Conservation (phyloP, 2,329 filamentous ascomycete species). For the Pseudonectria foliicola region DNA sequence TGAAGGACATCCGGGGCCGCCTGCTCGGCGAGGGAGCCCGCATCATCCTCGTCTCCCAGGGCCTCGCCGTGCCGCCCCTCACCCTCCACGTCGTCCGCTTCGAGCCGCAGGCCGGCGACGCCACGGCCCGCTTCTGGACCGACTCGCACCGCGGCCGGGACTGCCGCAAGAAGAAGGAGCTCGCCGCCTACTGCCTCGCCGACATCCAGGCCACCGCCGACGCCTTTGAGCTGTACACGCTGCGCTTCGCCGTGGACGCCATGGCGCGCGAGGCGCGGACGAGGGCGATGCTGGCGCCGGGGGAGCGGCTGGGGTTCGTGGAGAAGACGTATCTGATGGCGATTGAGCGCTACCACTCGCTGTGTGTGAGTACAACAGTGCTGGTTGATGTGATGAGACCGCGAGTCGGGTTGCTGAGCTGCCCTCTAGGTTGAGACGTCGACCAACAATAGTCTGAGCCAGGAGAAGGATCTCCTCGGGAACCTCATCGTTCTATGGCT, state of each 20-base stretch:
- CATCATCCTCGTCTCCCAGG: conserved; percentile 33
- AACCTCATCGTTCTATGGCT: conserved; percentile 40
- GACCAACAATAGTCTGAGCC: background rate
- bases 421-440: too few relatives aligned
- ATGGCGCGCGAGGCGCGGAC: conserved; percentile 18
- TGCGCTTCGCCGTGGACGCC: conserved; percentile 18
- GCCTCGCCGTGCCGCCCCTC: conserved; percentile 30
- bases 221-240: conserved; percentile 31
- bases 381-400: too few relatives aligned
- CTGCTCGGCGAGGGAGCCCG: conserved; percentile 13
- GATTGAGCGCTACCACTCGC: conserved; percentile 13
- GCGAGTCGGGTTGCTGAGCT: too few relatives aligned
- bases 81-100: conserved; percentile 36
- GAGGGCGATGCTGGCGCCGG: conserved; percentile 1
- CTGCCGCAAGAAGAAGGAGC: conserved; percentile 21
- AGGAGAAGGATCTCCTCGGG: conserved; percentile 29
- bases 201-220: conserved; percentile 28
- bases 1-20: conserved; percentile 35
- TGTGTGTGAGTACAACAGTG: conserved; percentile 21
- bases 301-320: conserved; percentile 7
- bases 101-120: conserved; percentile 28
- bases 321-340: conserved; percentile 15
- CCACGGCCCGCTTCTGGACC: conserved; percentile 32
- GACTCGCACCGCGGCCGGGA: conserved; percentile 19
- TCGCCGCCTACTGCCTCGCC: conserved; percentile 35